Percentiles rank a stretch among this genome's conserved stretches.
These are phyloP conservation scores for Blastocystis sp. DNA, from an alignment of 352 stramenopile genomes.

Conservation along the genomic window DNA sequence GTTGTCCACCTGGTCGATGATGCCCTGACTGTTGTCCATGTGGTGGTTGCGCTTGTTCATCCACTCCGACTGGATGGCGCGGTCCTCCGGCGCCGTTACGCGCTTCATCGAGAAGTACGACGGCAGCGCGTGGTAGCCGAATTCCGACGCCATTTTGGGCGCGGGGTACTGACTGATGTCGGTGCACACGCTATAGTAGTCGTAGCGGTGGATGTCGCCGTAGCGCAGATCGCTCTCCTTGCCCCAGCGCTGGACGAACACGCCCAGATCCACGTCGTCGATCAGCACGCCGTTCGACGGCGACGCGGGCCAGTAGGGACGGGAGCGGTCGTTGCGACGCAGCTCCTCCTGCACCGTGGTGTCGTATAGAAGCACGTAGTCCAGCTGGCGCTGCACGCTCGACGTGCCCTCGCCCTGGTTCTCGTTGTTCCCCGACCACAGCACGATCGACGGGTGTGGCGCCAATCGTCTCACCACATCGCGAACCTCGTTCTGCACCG, in stretches of 20 bases:
- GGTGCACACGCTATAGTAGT: constrained; percentile 83
- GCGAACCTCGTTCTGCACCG: constrained; percentile 79
- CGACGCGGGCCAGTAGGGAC: constrained; percentile 85
- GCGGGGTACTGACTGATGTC: constrained; percentile 81
- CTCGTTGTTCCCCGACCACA: constrained; percentile 89
- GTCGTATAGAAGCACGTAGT: constrained; percentile 84
- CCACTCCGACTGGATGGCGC: constrained; percentile 81
- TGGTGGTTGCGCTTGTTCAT: constrained; percentile 84
- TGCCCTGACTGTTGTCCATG: constrained; percentile 82
- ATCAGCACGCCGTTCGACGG: constrained; percentile 85
- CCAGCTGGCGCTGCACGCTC: constrained; percentile 71
- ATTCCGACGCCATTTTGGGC: constrained; percentile 84
- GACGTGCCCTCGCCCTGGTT: constrained; percentile 80
- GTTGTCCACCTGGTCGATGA: constrained; percentile 81
- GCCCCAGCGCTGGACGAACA: constrained; percentile 84
- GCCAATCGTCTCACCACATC: constrained; percentile 81
- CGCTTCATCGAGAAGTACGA: constrained; percentile 79
- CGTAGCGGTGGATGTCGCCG: constrained; percentile 85
- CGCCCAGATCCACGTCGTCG: constrained; percentile 76
- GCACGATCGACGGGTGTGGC: constrained; percentile 84
- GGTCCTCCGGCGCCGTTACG: constrained; percentile 79
- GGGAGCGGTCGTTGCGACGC: constrained; percentile 77
- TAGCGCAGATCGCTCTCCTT: constrained; percentile 74
- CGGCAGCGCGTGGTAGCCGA: constrained; percentile 84
- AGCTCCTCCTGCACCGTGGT: constrained; percentile 78